phyloP scores from a whole-genome alignment of 805 yeast genomes.

The Metschnikowia sp. region DNA sequence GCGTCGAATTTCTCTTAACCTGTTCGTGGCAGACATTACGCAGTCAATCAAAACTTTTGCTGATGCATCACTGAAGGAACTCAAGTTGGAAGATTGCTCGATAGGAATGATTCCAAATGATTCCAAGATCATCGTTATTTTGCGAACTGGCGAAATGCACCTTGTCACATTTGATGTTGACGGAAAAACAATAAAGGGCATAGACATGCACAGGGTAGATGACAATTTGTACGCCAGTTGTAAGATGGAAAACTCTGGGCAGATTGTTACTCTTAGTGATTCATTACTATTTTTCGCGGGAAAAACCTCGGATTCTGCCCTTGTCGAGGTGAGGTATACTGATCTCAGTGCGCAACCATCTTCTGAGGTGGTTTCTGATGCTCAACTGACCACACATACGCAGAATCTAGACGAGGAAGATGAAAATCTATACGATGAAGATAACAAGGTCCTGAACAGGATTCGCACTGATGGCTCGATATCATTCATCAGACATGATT shows the following conservation, averaged over 20 bases:
- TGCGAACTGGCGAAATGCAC: slow-evolving; percentile 32
- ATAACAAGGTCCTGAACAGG: slow-evolving; percentile 20
- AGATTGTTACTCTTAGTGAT: slow-evolving; percentile 39
- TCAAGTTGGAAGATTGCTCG: slow-evolving; percentile 54
- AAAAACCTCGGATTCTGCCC: slow-evolving; percentile 54
- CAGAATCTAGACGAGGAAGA: slow-evolving; percentile 38
- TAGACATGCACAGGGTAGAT: slow-evolving; percentile 32
- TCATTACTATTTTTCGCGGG: slow-evolving; percentile 57
- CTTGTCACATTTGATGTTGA: slow-evolving; percentile 38
- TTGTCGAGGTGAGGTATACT: slow-evolving; percentile 36
- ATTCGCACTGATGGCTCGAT: slow-evolving; percentile 17
- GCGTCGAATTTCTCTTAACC: slow-evolving; percentile 61
- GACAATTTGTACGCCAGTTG: slow-evolving; percentile 27
- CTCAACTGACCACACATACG: too few relatives aligned
- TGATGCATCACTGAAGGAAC: slow-evolving; percentile 49
- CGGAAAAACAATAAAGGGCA: slow-evolving; percentile 39
- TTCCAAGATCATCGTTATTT: slow-evolving; percentile 30
- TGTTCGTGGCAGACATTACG: slow-evolving; percentile 42
- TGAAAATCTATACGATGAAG: slow-evolving; percentile 39
- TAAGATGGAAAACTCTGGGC: slow-evolving; percentile 36
- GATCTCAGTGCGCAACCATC: too few relatives aligned
- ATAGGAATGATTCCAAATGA: slow-evolving; percentile 35
- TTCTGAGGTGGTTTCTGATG: too few relatives aligned
- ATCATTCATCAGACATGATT: slow-evolving; percentile 48
- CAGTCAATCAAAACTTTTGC: slow-evolving; percentile 32